These are phyloP conservation scores for Marasmius sp. DNA, from an alignment of 1,284 basidiomycete genomes.

Conservation along the genomic window DNA sequence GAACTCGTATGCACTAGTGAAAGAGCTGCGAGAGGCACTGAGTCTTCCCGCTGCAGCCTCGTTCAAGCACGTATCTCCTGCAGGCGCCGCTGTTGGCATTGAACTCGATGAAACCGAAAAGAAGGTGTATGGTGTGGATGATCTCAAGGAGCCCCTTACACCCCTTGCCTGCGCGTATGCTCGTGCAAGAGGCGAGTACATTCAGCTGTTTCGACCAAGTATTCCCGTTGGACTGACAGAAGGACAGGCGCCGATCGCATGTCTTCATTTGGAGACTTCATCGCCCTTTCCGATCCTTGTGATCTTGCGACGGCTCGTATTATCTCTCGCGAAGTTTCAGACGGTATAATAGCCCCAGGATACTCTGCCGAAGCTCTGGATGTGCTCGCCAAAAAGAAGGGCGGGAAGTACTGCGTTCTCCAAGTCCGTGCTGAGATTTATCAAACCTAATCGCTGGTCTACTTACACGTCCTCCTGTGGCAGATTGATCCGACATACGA, in stretches of 20 bases:
- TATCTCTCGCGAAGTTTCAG: constrained; percentile 97
- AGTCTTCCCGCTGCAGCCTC: constrained; percentile 94
- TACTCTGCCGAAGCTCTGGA: constrained; percentile 90
- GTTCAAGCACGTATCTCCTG: constrained; percentile 99
- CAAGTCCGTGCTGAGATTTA: constrained; percentile 50
- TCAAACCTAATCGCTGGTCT: background rate
- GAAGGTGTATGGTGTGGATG: constrained; percentile 95
- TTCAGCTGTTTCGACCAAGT: background rate
- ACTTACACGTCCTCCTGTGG: constrained; percentile 1
- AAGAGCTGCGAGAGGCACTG: constrained; percentile 87
- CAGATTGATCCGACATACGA: constrained; percentile 85
- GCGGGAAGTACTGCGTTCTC: constrained; percentile 97
- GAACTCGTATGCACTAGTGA: constrained; percentile 96
- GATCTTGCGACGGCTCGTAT: constrained; percentile 95
- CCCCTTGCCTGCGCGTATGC: constrained; percentile 93
- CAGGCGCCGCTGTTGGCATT: constrained; percentile 91
- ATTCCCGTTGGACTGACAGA: constrained; percentile 8
- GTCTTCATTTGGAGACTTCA: constrained; percentile 99
- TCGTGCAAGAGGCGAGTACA: constrained; percentile 79
- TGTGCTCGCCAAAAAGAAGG: constrained; percentile 95
- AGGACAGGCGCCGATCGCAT: constrained; percentile 89
- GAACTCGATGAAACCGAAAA: constrained; percentile 86
- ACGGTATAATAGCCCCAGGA: constrained; percentile 96
- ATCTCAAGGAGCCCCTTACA: constrained; percentile 87
- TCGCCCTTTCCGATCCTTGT: constrained; percentile 90